Base-by-base conservation (phyloP, 768 basidiomycete genomes). In the Lentinula sp. region DNA sequence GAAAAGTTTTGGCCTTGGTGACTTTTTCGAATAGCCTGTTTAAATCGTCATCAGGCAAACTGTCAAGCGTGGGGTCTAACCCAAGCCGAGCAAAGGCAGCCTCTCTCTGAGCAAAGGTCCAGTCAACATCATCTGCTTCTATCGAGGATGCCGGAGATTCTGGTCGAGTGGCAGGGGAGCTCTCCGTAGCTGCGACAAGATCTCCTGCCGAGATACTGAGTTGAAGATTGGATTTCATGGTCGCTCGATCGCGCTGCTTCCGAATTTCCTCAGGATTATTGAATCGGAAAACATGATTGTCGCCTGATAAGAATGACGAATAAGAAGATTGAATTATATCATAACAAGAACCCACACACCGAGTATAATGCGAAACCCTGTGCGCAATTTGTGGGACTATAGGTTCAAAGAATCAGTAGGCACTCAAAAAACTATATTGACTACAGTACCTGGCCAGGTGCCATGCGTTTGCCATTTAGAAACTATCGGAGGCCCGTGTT, bases 271-370 rank as follows among this genome's bases (percentile, higher is more conserved):
- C 93, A 0, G 94, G 94, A 68, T 96, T 91, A 69, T 92, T 98
- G 75, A 97, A 98, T 16, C 97, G 85, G 74, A 99, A 99, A 60
- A 98, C 95, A 76, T 99, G 97, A 65, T 94, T 88, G 66, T 98
- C 95, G 58, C 96, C 92, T 93, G 41, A 28, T 28, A 28, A 28
- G 28, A 43, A 43, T 10, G 28, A 41, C 28, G 12, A 43, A 56
- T 13, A 10, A 33, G 50, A 12, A 8, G 15, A 23, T 62, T 61
- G 63, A 63, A 66, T 23, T n/a, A 42, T 36, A 58, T 52, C n/a
- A 10, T n/a, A 23, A 15, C 8, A 43, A 16, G 48, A 20, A 41
- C 37, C 28, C 28, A 75, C 83, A 61, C 67, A 92, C 91, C 96
- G 55, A 99, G 83, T 71, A 99, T 99, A 69, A 99, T 92, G 35